These are phyloP conservation scores for Multifurca ochricompacta DNA, from an alignment of 768 basidiomycete genomes.

Conservation along the genomic window DNA sequence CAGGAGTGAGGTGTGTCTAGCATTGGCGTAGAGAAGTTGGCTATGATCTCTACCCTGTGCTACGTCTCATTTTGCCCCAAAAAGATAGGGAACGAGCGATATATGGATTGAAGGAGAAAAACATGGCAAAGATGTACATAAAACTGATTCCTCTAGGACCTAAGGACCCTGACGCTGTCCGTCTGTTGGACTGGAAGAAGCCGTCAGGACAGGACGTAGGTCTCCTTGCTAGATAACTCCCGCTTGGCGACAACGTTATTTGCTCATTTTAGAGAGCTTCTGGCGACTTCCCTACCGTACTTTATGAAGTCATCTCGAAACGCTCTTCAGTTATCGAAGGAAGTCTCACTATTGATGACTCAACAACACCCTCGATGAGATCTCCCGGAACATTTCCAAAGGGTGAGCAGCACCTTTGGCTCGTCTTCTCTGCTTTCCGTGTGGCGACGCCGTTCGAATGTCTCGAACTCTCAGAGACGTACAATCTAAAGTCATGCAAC, in stretches of 20 bases:
- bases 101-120: slow-evolving; percentile 93
- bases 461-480: slow-evolving; percentile 43
- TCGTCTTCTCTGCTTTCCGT: neutral
- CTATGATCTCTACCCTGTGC: slow-evolving; percentile 79
- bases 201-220: slow-evolving; percentile 62
- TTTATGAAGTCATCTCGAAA: slow-evolving; percentile 80
- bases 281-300: slow-evolving; percentile 83
- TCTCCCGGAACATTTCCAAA: slow-evolving; percentile 66
- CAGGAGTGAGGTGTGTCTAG: slow-evolving; percentile 31
- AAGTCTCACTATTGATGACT: slow-evolving; percentile 74
- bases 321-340: slow-evolving; percentile 75
- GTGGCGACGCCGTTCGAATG: neutral
- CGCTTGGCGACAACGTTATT: neutral
- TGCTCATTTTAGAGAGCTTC: slow-evolving; percentile 46
- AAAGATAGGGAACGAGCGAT: slow-evolving; percentile 90
- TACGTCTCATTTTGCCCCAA: slow-evolving; percentile 91
- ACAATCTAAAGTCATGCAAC: slow-evolving; percentile 68
- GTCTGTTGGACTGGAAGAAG: slow-evolving; percentile 86
- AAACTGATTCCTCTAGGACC: slow-evolving; percentile 77
- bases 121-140: slow-evolving; percentile 88
- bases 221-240: slow-evolving; percentile 1
- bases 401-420: slow-evolving; percentile 39
- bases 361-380: slow-evolving; percentile 72
- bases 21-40: slow-evolving; percentile 87
- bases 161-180: slow-evolving; percentile 72